Percentiles rank a stretch among this genome's conserved stretches.
Evolutionary conservation across 441 rosid species (phyloP).

Genomic region (Jatropha podagrica): DNA sequence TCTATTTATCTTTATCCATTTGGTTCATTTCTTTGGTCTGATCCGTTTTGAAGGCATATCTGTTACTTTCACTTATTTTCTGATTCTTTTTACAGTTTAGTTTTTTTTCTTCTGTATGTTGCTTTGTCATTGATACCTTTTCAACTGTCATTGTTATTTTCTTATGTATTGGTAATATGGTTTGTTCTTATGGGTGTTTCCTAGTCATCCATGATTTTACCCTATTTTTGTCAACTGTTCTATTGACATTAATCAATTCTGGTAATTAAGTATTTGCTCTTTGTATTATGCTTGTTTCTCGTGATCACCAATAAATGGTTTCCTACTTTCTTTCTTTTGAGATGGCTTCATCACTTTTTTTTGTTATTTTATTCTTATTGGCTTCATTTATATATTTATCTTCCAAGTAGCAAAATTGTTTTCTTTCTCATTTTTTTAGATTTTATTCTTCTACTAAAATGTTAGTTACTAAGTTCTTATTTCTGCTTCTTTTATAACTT

Average conservation of each 20-base stretch:
- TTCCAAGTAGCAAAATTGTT: neutral
- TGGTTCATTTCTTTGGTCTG: neutral
- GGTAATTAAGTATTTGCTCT: slow-evolving; percentile 1
- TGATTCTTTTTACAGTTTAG: neutral
- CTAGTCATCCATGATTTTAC: neutral
- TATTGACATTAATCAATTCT: slow-evolving; percentile 16
- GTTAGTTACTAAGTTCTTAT: neutral
- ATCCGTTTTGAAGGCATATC: neutral
- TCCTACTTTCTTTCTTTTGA: slow-evolving; percentile 9
- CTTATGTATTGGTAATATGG: neutral
- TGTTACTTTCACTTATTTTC: neutral
- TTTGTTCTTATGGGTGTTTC: neutral
- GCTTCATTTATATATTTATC: neutral
- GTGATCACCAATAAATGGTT: slow-evolving; percentile 18
- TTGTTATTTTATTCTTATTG: neutral
- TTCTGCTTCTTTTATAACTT: neutral
- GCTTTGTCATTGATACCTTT: neutral
- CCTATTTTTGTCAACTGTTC: slow-evolving; percentile 1
- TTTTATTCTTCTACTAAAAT: neutral
- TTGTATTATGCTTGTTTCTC: slow-evolving; percentile 3
- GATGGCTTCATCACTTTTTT: neutral
- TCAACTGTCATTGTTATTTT: neutral
- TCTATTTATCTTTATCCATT: neutral
- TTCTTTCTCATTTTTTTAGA: neutral
- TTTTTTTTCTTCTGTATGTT: neutral